Evolutionary conservation across 441 rosid genomes (phyloP), one percentile per base, ranked within the genome.

Genomic region (Dalechampia spathulata): DNA sequence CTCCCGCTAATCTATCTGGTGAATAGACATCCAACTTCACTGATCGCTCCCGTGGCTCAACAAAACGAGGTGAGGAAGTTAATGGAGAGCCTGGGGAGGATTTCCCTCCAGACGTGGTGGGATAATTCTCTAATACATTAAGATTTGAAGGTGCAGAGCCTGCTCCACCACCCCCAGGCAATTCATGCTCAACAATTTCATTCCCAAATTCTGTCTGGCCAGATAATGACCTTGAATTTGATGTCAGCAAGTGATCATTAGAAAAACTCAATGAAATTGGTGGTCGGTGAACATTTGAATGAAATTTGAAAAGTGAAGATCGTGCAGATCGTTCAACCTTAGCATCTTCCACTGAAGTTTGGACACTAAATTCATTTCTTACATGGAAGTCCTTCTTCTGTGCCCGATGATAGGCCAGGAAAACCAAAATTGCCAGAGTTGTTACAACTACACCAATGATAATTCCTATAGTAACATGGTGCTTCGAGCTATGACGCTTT

Each of bases 1-100:
- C 97, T 62, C 99, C 99, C 54, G 86, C 97, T 76, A 87, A 75
- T 60, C 90, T 81, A 68, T 90, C 97, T 6, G 97, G 95, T 15
- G 99, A 87, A 75, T 78, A 82, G 57, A 90, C 93, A 74, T 93
- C 90, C 65, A 84, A 60, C 60, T 72, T 78, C 37, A 75, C 86
- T 52, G 93, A 78, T 62, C 75, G 90, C 59, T 86, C 87, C 15
- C 56, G 49, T 9, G 74, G 64, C 54, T 78, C 83, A 27, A 68
- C 60, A 71, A 86, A 86, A 66, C 70, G 84, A 0, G 98, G 93
- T 19, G 96, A 91, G 50, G 90, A 84, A 46, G 91, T 72, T 46
- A 83, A 48, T 10, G 98, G 87, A 28, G 96, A 91, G 58, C 81
- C 93, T 1, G 86, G 84, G 43, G 95, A 76, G 69, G 87, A 78